Evolutionary conservation across 1,139 yeast genomes (phyloP).

Genomic region (Yamadazyma triangularis): DNA sequence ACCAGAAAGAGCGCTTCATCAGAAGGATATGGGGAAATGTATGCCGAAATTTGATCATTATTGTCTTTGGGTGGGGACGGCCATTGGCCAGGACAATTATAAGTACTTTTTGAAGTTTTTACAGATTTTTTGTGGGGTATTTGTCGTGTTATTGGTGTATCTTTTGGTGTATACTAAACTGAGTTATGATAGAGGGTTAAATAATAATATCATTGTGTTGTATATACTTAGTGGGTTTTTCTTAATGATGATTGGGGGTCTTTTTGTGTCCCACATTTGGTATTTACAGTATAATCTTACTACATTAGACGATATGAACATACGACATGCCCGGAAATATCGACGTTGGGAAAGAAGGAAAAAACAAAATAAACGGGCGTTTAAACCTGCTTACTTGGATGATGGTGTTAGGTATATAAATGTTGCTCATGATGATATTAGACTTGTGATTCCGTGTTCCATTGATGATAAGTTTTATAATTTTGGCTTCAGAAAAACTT

Average conservation of each 20-base stretch:
- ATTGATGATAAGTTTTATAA: conserved; percentile 22
- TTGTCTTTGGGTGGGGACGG: conserved; percentile 60
- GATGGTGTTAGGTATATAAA: conserved; percentile 30
- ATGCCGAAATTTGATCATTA: conserved; percentile 62
- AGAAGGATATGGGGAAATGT: conserved; percentile 40
- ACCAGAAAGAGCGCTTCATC: conserved; percentile 53
- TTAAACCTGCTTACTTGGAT: conserved; percentile 13
- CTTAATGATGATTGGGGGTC: conserved; percentile 35
- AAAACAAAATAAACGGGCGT: conserved; percentile 6
- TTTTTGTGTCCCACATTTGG: conserved; percentile 31
- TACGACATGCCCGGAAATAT: conserved; percentile 15
- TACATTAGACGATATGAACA: conserved; percentile 33
- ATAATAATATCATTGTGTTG: conserved; percentile 45
- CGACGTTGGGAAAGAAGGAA: conserved; percentile 15
- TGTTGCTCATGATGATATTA: conserved; percentile 16
- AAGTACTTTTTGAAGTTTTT: conserved; percentile 47
- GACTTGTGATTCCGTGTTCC: conserved; percentile 29
- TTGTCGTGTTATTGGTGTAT: conserved; percentile 24
- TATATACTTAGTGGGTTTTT: conserved; percentile 38
- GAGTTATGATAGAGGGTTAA: conserved; percentile 21
- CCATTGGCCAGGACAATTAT: conserved; percentile 55
- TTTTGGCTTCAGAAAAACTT: conserved; percentile 27
- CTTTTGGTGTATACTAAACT: conserved; percentile 23
- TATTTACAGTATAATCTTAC: conserved; percentile 42
- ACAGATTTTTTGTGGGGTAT: conserved; percentile 26